phyloP scores from a whole-genome alignment of 2,329 filamentous ascomycete species.

The Fusarium begoniae region DNA sequence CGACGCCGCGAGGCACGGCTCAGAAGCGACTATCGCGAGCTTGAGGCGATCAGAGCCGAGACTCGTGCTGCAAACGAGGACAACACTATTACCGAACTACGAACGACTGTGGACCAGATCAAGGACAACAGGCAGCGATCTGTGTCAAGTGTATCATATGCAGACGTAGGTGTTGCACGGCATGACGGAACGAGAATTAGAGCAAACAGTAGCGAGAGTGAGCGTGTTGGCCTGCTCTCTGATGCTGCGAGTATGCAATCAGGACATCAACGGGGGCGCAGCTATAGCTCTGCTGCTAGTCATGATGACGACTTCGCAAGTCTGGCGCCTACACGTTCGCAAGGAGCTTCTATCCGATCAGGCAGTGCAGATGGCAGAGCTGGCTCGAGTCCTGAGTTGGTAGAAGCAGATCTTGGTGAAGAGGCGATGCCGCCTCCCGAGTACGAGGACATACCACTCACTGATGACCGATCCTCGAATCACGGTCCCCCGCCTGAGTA shows the following conservation, averaged over 20 bases:
- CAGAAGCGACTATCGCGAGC: conserved; percentile 72
- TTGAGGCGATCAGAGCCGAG: conserved; percentile 72
- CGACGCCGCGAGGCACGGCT: conserved; percentile 76
- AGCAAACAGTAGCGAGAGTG: conserved; percentile 77
- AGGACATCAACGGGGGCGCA: conserved; percentile 48
- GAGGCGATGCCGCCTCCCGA: conserved; percentile 61
- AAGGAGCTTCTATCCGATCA: conserved; percentile 54
- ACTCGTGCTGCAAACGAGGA: conserved; percentile 58
- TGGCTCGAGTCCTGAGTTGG: conserved; percentile 63
- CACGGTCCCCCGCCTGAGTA: conserved; percentile 64
- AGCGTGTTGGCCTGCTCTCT: conserved; percentile 75
- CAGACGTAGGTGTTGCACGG: conserved; percentile 76
- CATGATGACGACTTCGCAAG: conserved; percentile 59
- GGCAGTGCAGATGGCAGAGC: conserved; percentile 51
- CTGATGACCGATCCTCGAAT: conserved; percentile 53
- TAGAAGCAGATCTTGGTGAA: conserved; percentile 61
- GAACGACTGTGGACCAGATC: conserved; percentile 63
- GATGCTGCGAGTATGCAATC: conserved; percentile 72
- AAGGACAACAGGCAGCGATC: conserved; percentile 70
- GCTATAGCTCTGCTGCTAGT: conserved; percentile 64
- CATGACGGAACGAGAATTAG: conserved; percentile 81
- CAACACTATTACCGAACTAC: conserved; percentile 65
- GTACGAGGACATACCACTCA: conserved; percentile 61
- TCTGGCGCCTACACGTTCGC: conserved; percentile 49
- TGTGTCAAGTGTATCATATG: conserved; percentile 80